Percentiles rank a stretch among this genome's conserved stretches.
phyloP scores from a whole-genome alignment of 495 filamentous ascomycete species.

The Evernia prunastri region DNA sequence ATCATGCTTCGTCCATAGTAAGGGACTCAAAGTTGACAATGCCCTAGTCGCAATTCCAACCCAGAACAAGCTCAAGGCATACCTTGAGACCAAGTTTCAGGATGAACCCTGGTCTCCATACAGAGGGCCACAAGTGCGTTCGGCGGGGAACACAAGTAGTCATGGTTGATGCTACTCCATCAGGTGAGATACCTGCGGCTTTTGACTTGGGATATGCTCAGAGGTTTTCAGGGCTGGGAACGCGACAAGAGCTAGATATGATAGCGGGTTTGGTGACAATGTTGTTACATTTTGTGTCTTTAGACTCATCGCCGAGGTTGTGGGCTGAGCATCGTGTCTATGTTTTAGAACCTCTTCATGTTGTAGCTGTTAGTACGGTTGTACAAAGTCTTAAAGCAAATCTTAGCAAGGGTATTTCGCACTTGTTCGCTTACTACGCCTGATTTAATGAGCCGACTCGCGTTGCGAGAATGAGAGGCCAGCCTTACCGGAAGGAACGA shows the following conservation, averaged over 20 bases:
- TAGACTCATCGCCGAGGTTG: too few relatives aligned
- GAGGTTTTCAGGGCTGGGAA: not conserved
- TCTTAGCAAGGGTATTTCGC: too few relatives aligned
- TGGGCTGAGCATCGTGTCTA: too few relatives aligned
- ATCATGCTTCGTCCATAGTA: not conserved
- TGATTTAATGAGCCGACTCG: too few relatives aligned
- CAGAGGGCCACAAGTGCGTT: not conserved
- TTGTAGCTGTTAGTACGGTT: too few relatives aligned
- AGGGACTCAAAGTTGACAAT: not conserved
- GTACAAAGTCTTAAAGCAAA: too few relatives aligned
- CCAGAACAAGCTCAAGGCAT: not conserved
- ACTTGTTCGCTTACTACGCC: too few relatives aligned
- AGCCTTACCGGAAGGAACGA: too few relatives aligned
- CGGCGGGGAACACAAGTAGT: not conserved
- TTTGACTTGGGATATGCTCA: not conserved
- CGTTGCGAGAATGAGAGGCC: too few relatives aligned
- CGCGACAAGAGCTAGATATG: not conserved
- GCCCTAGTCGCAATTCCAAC: not conserved
- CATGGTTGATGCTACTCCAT: not conserved
- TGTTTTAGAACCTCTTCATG: too few relatives aligned
- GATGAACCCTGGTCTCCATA: not conserved
- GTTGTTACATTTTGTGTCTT: too few relatives aligned
- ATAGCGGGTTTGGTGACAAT: too few relatives aligned
- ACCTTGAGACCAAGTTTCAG: not conserved
- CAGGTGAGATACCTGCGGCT: not conserved